Percentiles rank a stretch among this genome's conserved stretches.
phyloP scores from a whole-genome alignment of 768 basidiomycete species.

The Astraeus odoratus region DNA sequence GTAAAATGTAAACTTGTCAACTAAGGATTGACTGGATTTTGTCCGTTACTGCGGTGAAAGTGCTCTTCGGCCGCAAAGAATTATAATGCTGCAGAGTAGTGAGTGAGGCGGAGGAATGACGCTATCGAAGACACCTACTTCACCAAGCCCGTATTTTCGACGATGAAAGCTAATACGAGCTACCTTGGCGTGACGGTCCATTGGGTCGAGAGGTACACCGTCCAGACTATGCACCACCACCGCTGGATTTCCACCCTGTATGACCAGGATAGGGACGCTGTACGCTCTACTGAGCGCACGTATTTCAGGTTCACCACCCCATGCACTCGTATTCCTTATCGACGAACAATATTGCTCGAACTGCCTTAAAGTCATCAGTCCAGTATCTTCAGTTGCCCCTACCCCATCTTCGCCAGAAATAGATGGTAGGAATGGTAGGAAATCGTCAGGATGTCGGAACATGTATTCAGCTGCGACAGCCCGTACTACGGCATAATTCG shows the following conservation, averaged over 20 bases:
- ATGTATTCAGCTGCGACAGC: constrained; percentile 76
- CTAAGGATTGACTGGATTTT: constrained; percentile 25
- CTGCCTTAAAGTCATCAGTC: constrained; percentile 61
- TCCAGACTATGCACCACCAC: constrained; percentile 77
- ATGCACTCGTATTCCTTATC: constrained; percentile 78
- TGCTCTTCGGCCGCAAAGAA: constrained; percentile 58
- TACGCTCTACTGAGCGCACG: constrained; percentile 78
- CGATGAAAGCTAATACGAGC: constrained; percentile 88
- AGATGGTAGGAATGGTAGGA: constrained; percentile 87
- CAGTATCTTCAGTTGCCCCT: constrained; percentile 50
- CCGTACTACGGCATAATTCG: constrained; percentile 58
- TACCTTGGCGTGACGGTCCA: constrained; percentile 30
- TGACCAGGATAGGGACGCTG: constrained; percentile 81
- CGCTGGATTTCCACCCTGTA: constrained; percentile 75
- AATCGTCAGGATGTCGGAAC: constrained; percentile 75
- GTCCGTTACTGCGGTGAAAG: constrained; percentile 22
- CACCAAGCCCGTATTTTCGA: constrained; percentile 91
- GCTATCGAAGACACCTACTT: constrained; percentile 46
- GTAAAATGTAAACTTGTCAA: constrained; percentile 10
- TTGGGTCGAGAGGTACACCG: constrained; percentile 22
- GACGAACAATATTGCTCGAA: constrained; percentile 71
- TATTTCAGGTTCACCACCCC: constrained; percentile 99
- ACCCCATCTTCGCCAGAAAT: constrained; percentile 60
- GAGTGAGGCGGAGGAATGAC: constrained; percentile 5
- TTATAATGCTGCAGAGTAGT: constrained; percentile 67